These are phyloP conservation scores for Ichthyophonus hoferi DNA, from an alignment of 208 protist genomes.

Conservation along the genomic window DNA sequence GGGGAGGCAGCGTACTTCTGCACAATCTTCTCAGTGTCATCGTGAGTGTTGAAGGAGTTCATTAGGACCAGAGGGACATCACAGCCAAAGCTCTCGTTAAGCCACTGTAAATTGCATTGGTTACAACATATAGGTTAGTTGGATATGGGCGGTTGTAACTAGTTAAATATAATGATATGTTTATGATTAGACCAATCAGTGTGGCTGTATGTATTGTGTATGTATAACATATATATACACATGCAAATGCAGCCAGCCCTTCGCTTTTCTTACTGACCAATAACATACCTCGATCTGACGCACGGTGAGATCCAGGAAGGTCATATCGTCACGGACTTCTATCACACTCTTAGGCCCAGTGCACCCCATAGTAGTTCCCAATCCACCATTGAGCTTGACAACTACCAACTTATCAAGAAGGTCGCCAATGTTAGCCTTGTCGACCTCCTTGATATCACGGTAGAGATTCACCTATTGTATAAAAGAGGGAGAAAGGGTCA, in stretches of 20 bases:
- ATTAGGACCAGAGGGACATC: conserved; percentile 94
- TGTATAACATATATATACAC: too few species aligned
- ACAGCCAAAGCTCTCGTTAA: conserved; percentile 75
- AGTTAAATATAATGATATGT: too few species aligned
- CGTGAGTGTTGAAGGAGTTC: conserved; percentile 96
- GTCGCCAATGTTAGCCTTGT: not conserved
- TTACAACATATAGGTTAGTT: too few species aligned
- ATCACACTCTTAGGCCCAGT: conserved; percentile 80
- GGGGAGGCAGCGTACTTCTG: conserved; percentile 61
- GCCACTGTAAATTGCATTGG: too few species aligned
- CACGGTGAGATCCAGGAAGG: conserved; percentile 94
- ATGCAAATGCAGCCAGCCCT: too few species aligned
- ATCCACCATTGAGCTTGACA: conserved; percentile 82
- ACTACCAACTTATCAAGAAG: conserved; percentile 77
- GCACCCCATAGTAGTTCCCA: conserved; percentile 84
- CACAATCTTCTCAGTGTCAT: conserved; percentile 75
- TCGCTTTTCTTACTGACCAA: too few species aligned
- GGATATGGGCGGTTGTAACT: too few species aligned
- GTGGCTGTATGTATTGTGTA: too few species aligned
- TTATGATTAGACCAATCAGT: too few species aligned
- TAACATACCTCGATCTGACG: conserved; percentile 73
- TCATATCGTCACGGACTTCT: conserved; percentile 79
- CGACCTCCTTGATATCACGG: conserved; percentile 11
- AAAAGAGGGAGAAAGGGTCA: too few species aligned
- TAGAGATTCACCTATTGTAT: conserved; percentile 51